Evolutionary conservation across 23 red algal genomes (phyloP).

Genomic region (Chondrus crispus): DNA sequence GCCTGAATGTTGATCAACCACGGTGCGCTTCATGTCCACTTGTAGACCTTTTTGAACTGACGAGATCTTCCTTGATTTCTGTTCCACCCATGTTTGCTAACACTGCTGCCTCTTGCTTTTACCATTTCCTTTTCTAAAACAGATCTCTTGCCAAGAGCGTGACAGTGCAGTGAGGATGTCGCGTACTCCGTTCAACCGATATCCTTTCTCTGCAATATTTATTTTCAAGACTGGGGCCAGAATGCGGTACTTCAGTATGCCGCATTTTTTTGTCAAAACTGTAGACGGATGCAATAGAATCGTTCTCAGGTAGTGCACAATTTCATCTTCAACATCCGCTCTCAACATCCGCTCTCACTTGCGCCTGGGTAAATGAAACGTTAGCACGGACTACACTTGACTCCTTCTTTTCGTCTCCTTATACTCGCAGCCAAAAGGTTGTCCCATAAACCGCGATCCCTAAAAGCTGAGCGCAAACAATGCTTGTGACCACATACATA

Average conservation of each 20-base stretch:
- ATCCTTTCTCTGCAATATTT: too few species aligned
- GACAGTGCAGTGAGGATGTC: constrained; percentile 31
- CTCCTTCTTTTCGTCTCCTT: too few species aligned
- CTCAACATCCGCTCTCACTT: too few species aligned
- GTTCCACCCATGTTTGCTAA: background rate
- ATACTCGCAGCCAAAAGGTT: constrained; percentile 32
- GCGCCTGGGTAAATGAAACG: too few species aligned
- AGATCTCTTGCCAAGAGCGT: constrained; percentile 62
- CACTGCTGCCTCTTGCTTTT: background rate
- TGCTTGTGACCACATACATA: constrained; percentile 3
- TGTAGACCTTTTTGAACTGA: constrained; percentile 53
- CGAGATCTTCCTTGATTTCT: background rate
- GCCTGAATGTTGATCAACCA: constrained; percentile 94
- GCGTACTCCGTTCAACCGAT: too few species aligned
- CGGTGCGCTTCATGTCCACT: constrained; percentile 44
- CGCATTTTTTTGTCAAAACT: too few species aligned
- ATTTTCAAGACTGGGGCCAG: too few species aligned
- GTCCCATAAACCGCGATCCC: constrained; percentile 8
- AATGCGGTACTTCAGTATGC: too few species aligned
- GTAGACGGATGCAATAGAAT: too few species aligned
- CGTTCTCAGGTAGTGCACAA: too few species aligned
- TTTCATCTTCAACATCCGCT: too few species aligned
- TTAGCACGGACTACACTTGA: too few species aligned
- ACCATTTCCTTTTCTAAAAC: background rate
- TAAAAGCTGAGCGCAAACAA: background rate